Base-by-base conservation (phyloP, 2,329 filamentous ascomycete genomes). In the Ophiostoma sp. region DNA sequence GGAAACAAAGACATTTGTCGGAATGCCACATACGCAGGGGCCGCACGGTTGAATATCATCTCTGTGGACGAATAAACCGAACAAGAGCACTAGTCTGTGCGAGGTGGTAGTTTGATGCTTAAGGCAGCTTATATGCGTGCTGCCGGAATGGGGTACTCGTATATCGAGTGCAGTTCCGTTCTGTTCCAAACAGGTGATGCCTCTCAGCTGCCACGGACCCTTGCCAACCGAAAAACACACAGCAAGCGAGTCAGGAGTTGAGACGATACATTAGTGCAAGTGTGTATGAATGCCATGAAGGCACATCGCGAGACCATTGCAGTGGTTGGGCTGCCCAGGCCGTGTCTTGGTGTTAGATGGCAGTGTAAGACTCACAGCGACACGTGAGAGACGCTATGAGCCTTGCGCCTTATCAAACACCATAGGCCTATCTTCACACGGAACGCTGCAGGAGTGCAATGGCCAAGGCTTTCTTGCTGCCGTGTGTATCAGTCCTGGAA, bases 381-480 rank as follows among this genome's bases (percentile, higher is more conserved):
- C 27, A 27, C 27, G 27, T 27, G 18, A 38, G 11, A 60, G 55
- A 40, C 27, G 38, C 3, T 38, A 38, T 27, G 14, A 55, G n/a
- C 27, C 27, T 5, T 60, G 55, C 55, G 55, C 55, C 55, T 60
- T 38, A 38, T 60, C 55, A 60, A 60, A 60, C 52, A 38, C 6
- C 27, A 4, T 60, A 60, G 6, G 42, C 42, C 42, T 44, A 60
- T 7, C 3, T 60, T 9, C 52, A 58, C 12, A 14, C 52, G 27
- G 27, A 38, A 5, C 3, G 38, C 55, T 18, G 9, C 55, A 14
- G 55, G 7, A 18, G 12, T 38, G 11, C 9, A 27, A 7, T 60
- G 55, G 27, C 55, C 52, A 60, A 11, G 27, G 12, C 27, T 11
- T 16, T 27, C 27, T 16, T 16, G 55, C 14, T 12, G 27, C 55